Conservation (phyloP, 2,329 filamentous ascomycete genomes). For the Rasamsonia emersonii region DNA sequence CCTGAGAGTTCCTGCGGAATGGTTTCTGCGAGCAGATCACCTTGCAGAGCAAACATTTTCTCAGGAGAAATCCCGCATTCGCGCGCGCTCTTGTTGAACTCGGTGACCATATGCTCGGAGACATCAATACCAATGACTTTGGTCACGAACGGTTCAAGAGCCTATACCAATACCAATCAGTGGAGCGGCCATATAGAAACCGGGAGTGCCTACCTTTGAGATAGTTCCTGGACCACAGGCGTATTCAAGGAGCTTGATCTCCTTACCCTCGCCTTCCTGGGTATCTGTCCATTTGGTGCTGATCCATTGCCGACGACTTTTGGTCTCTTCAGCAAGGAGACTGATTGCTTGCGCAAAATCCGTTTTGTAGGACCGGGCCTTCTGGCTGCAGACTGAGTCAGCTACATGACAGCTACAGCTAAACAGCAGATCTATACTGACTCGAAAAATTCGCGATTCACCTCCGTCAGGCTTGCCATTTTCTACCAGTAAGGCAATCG, state of each 20-base stretch:
- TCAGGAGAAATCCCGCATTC: slow-evolving; percentile 40
- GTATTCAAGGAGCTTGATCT: slow-evolving; percentile 59
- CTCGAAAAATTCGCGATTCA: slow-evolving; percentile 34
- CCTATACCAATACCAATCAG: slow-evolving; percentile 29
- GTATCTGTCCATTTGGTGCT: slow-evolving; percentile 46
- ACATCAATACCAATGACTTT: slow-evolving; percentile 62
- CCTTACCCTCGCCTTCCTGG: slow-evolving; percentile 17
- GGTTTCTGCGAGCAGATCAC: slow-evolving; percentile 47
- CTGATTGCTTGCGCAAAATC: slow-evolving; percentile 47
- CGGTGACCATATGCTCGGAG: slow-evolving; percentile 59
- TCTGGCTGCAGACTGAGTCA: slow-evolving; percentile 31
- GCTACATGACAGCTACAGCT: not conserved
- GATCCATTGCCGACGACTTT: slow-evolving; percentile 50
- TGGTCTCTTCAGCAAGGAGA: slow-evolving; percentile 48
- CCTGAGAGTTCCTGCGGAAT: slow-evolving; percentile 50
- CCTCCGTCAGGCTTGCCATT: slow-evolving; percentile 29
- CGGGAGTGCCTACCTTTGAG: slow-evolving; percentile 46
- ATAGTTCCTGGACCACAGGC: slow-evolving; percentile 64
- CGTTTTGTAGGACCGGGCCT: slow-evolving; percentile 49
- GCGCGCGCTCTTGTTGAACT: slow-evolving; percentile 55
- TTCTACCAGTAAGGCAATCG: not conserved
- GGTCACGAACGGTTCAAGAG: slow-evolving; percentile 53
- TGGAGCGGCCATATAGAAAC: not conserved
- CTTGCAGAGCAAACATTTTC: slow-evolving; percentile 50
- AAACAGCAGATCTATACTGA: slow-evolving; percentile 15